Evolutionary conservation across 495 filamentous ascomycete species (phyloP), one percentile per base, ranked within the genome.

Genomic region (Penicillium taxi): DNA sequence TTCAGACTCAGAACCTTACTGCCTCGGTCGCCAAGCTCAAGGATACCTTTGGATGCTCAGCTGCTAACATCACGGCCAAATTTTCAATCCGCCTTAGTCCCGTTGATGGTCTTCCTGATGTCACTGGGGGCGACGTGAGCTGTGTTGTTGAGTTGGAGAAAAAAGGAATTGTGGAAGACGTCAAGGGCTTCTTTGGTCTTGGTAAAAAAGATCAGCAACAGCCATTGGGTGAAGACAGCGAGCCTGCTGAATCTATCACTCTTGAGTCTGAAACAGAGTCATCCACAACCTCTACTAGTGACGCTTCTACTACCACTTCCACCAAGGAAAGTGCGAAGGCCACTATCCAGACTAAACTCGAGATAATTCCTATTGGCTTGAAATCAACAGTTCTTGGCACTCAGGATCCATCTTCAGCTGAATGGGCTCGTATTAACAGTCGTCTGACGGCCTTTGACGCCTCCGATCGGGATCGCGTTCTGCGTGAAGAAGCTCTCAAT

Each of bases 161-260:
- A 64, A 83, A 84, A 52, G 35, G 83, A 78, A 79, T 96, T 20
- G 78, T 89, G 24, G 93, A 95, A 47, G 85, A 84, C 26, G 83
- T 96, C 53, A 99, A 99, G 68, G 86, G 82, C 37, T 77, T 94
- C 41, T 90, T 98, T 52, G 93, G 93, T 11, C 84, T 96, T 50
- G 91, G 91, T 6, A 85, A 90, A 66, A 89, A 94, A 47, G 78
- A 75, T 40, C 76, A 73, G 21, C 89, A 96, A 60, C 77, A 82
- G 48, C 77, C 84, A 14, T 61, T 94, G 13, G 80, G 79, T 20
- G 81, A 74, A 31, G 77, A 75, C 28, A 55, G 57, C 17, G 61
- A 70, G 15, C 46, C 66, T 0, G 59, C 52, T 32, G 64, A 73
- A 45, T 66, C 68, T n/a, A 57, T 67, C 29, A 67, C 60, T 12